Percentiles rank a stretch among this genome's conserved stretches.
Evolutionary conservation across 441 rosid genomes (phyloP).

Genomic region (Gossypium lobatum): DNA sequence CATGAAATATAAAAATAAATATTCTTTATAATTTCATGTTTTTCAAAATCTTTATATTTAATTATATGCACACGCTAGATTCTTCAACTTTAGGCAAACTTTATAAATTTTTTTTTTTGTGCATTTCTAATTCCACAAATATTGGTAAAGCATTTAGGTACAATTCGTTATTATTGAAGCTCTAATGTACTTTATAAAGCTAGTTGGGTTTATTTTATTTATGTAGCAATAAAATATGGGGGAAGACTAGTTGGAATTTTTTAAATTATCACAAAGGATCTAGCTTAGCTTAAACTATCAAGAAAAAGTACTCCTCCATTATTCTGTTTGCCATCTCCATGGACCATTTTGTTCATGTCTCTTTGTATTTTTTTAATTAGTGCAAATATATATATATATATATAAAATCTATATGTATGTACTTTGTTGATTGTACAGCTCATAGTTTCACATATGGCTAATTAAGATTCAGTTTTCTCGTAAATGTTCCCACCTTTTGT

Average conservation of each 20-base stretch:
- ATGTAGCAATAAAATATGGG: background rate
- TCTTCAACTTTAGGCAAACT: background rate
- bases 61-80: background rate
- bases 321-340: background rate
- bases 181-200: background rate
- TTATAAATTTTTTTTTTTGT: background rate
- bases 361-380: background rate
- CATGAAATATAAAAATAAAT: no score
- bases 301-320: background rate
- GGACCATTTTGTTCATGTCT: slow-evolving; percentile 1
- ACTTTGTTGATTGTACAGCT: slow-evolving; percentile 13
- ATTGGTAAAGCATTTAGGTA: background rate
- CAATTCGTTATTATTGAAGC: background rate
- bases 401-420: background rate
- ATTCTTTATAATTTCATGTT: no score
- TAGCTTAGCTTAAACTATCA: background rate
- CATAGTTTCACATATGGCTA: background rate
- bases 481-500: slow-evolving; percentile 17
- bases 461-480: slow-evolving; percentile 12
- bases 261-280: background rate
- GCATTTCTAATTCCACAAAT: background rate
- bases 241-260: background rate
- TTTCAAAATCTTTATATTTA: no score
- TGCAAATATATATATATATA: no score
- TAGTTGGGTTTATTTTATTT: background rate